Base-by-base conservation (phyloP, 179 eudicot species). In the Drosera spatulata region DNA sequence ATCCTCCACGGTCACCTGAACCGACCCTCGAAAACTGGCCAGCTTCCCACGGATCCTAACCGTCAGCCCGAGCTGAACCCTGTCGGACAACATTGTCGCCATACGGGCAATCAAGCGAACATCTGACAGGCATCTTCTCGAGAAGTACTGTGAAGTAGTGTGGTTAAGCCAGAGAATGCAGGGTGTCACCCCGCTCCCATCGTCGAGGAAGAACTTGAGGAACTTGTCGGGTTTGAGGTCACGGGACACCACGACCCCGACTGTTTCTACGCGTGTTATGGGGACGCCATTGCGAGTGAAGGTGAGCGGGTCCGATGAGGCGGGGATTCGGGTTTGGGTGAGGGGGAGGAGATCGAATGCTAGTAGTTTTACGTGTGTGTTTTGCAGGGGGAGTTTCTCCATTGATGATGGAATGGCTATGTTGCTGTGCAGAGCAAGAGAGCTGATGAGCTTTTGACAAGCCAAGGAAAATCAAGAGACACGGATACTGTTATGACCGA, bases 151-250 rank as follows among this genome's bases (percentile, higher is more conserved):
- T 8, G 98, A 85, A 8, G 67, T 82, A 39, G 79, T 65, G 4
- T 91, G 96, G 69, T 88, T 91, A 44, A 84, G 80, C 96, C 99
- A 86, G 58, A 93, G 80, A 6, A 89, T 64, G 56, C 98, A 91
- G 5, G 83, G 78, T 41, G 84, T 46, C 73, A 83, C 79, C 2
- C 91, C 96, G 11, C 89, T 83, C 44, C 89, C 88, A 50, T 91
- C 98, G 51, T 91, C 98, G 22, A 91, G 53, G 9, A 73, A 61
- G 70, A 91, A 91, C 41, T 80, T 66, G 61, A 91, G 71, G 67
- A 85, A 85, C 39, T 63, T 80, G 66, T 65, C 69, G 64, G 88
- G 89, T 57, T 82, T 85, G 66, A 67, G 66, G 44, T 84, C 89
- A 4, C 81, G 76, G 73, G 77, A 68, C n/a, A 80, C 81, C 64